Conservation (phyloP, 257 asterid species). For the Buddleja alternifolia region DNA sequence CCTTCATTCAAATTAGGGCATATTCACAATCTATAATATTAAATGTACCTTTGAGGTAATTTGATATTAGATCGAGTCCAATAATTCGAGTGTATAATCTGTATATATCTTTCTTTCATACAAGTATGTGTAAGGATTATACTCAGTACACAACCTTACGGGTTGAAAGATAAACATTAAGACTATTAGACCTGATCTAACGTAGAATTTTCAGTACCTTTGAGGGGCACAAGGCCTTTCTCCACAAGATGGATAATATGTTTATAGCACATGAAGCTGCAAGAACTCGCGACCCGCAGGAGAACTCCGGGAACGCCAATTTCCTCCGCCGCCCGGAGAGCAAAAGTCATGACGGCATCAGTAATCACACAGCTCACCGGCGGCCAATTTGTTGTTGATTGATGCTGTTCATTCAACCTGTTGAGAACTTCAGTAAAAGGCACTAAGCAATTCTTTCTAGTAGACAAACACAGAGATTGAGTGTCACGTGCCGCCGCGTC, state of each 20-base stretch:
- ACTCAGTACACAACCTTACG: too few relatives aligned
- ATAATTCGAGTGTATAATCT: too few relatives aligned
- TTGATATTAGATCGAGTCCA: too few relatives aligned
- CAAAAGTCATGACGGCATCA: conserved; percentile 40
- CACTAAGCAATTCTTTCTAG: conserved; percentile 34
- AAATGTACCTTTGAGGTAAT: too few relatives aligned
- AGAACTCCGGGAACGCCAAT: conserved; percentile 46
- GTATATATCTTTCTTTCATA: too few relatives aligned
- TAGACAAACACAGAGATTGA: conserved; percentile 35
- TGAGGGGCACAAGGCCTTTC: conserved; percentile 39
- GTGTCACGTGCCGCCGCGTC: conserved; percentile 21
- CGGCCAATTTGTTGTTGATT: conserved; percentile 23
- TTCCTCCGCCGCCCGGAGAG: conserved; percentile 39
- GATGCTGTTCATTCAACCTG: conserved; percentile 25
- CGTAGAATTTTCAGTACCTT: too few relatives aligned
- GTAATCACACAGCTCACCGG: conserved; percentile 40
- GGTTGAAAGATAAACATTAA: too few relatives aligned
- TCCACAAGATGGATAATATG: conserved; percentile 33
- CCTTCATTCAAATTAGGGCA: too few relatives aligned
- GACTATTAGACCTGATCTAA: too few relatives aligned
- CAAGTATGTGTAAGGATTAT: too few relatives aligned
- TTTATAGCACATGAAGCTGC: conserved; percentile 32
- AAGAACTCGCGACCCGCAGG: conserved; percentile 36
- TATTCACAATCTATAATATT: too few relatives aligned
- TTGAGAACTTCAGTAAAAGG: conserved; percentile 37